Percentiles rank a stretch among this genome's conserved stretches.
phyloP scores from a whole-genome alignment of 305 asterid species.

The Withania somnifera region DNA sequence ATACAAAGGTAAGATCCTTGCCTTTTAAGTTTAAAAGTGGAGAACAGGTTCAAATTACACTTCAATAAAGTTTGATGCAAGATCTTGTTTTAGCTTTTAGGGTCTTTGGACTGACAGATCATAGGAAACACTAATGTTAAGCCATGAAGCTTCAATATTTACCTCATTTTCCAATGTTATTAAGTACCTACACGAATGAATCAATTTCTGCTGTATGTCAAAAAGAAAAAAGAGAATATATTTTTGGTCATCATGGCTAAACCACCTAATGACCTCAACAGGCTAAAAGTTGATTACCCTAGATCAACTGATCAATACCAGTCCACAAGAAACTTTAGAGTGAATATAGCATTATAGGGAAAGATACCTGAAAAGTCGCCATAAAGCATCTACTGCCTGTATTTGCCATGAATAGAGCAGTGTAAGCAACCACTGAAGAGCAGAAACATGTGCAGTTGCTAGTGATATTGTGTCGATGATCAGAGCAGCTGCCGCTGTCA shows the following conservation, averaged over 20 bases:
- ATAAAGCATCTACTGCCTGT: conserved; percentile 73
- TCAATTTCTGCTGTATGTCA: neutral
- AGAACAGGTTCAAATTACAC: neutral
- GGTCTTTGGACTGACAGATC: neutral
- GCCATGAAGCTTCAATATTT: neutral
- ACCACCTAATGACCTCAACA: neutral
- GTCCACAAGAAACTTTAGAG: neutral
- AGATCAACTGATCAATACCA: neutral
- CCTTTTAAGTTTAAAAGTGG: neutral
- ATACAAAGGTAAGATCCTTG: neutral
- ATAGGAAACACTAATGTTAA: neutral
- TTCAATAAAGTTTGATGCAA: neutral
- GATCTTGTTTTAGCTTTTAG: neutral
- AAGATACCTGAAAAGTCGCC: conserved; percentile 91
- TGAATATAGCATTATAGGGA: neutral
- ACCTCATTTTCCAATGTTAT: neutral
- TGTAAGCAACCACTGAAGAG: conserved; percentile 67
- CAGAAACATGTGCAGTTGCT: conserved; percentile 48
- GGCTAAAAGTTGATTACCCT: neutral
- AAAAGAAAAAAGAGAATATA: neutral
- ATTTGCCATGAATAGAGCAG: conserved; percentile 69
- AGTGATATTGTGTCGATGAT: conserved; percentile 55
- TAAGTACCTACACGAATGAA: neutral
- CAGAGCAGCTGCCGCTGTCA: conserved; percentile 69
- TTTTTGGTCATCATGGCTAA: neutral